These are phyloP conservation scores for Colletotrichum coccodes DNA, from an alignment of 2,329 filamentous ascomycete species.

Conservation along the genomic window DNA sequence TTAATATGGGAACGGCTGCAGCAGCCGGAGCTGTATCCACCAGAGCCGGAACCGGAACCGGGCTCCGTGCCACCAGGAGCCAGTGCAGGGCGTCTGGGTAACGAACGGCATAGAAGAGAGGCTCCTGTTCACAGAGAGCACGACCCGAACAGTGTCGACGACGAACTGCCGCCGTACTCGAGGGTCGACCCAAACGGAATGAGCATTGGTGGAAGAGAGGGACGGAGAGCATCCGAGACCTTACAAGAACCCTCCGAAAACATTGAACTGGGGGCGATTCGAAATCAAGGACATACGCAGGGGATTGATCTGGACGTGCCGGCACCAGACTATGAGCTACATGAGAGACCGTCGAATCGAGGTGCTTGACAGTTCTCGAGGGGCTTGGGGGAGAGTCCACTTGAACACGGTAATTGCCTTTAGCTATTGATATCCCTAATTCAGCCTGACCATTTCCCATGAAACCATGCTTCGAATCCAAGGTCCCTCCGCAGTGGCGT, in stretches of 20 bases:
- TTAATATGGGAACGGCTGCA: constrained; percentile 5
- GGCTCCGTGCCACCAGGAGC: not conserved
- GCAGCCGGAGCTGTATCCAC: constrained; percentile 11
- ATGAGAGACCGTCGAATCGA: not conserved
- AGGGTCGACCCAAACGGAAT: constrained; percentile 16
- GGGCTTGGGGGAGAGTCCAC: too few relatives aligned
- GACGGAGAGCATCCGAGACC: not conserved
- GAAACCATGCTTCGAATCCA: too few relatives aligned
- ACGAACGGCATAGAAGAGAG: not conserved
- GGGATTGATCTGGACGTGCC: not conserved
- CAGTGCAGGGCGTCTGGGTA: not conserved
- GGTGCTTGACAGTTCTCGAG: not conserved
- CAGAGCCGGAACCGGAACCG: constrained; percentile 8
- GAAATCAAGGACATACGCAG: not conserved
- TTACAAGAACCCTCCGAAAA: not conserved
- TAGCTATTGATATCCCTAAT: too few relatives aligned
- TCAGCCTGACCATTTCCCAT: too few relatives aligned
- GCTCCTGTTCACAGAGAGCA: not conserved
- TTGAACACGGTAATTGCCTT: too few relatives aligned
- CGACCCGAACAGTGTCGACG: not conserved
- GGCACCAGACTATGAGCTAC: not conserved
- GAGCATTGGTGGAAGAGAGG: not conserved
- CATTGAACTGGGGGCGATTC: not conserved
- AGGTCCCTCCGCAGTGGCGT: too few relatives aligned
- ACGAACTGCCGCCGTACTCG: constrained; percentile 21